phyloP scores from a whole-genome alignment of 805 yeast species.

The Wickerhamiella nectarea region DNA sequence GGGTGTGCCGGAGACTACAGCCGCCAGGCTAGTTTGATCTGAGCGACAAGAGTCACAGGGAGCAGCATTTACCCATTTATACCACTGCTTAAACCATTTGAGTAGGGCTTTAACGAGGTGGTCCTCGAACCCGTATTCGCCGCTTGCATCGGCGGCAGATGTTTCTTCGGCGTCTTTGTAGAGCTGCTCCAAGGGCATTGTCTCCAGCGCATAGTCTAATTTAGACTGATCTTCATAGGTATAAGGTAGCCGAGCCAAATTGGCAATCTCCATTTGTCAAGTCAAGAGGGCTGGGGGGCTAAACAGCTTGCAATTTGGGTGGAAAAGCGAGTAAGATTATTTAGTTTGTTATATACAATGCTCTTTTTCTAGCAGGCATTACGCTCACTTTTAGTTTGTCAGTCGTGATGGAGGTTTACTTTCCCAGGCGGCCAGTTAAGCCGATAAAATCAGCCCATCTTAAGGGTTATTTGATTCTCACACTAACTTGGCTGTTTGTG shows the following conservation, averaged over 20 bases:
- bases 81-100: conserved; percentile 64
- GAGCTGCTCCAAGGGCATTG: conserved; percentile 45
- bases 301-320: too few relatives aligned
- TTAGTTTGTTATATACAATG: too few relatives aligned
- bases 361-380: too few relatives aligned
- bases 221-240: conserved; percentile 33
- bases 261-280: conserved; percentile 7
- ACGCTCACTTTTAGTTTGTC: not conserved
- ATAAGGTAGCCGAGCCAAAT: conserved; percentile 17
- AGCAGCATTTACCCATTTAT: conserved; percentile 70
- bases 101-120: conserved; percentile 43
- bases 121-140: conserved; percentile 37
- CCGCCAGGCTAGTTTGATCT: conserved; percentile 29
- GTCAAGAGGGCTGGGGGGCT: not conserved
- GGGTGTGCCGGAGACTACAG: conserved; percentile 32
- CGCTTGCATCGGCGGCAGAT: conserved; percentile 21
- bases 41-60: conserved; percentile 42
- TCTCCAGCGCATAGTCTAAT: conserved; percentile 47
- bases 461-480: conserved; percentile 10
- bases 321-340: too few relatives aligned
- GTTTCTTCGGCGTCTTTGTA: conserved; percentile 46
- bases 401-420: not conserved
- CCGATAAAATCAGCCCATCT: conserved; percentile 1
- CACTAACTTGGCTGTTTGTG: conserved; percentile 11
- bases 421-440: conserved; percentile 3